phyloP scores from a whole-genome alignment of 73 alveolate species.

The Urostyla sp. region DNA sequence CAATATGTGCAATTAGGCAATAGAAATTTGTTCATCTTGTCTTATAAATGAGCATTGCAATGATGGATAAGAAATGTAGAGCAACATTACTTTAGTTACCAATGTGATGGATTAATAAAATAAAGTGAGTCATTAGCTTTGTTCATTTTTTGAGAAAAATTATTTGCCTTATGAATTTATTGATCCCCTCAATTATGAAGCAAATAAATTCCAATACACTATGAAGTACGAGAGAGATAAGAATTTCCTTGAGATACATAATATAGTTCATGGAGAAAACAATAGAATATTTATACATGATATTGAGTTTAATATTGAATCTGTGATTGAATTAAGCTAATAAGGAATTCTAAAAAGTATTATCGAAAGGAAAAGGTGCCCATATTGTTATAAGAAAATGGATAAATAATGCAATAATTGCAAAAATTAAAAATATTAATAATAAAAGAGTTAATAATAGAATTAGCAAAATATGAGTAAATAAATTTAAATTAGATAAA shows the following conservation, averaged over 20 bases:
- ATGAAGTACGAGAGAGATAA: too few species aligned
- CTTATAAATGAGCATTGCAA: not conserved
- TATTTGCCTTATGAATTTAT: slow-evolving; percentile 7
- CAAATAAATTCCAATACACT: too few species aligned
- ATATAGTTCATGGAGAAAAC: too few species aligned
- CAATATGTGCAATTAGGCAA: not conserved
- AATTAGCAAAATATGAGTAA: too few species aligned
- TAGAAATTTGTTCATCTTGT: slow-evolving; percentile 1
- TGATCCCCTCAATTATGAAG: not conserved
- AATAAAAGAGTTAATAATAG: too few species aligned
- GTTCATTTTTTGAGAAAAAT: slow-evolving; percentile 29
- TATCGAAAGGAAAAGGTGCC: not conserved
- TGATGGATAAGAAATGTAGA: not conserved
- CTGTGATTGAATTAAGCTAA: not conserved
- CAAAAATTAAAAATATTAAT: too few species aligned
- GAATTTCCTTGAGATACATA: too few species aligned
- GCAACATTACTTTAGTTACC: not conserved
- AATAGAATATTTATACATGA: too few species aligned
- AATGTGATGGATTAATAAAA: not conserved
- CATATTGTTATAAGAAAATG: not conserved
- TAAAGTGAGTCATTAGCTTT: not conserved
- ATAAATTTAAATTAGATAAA: too few species aligned
- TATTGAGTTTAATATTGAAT: not conserved
- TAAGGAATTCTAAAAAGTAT: not conserved
- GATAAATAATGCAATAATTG: too few species aligned